A percentile compares a stretch with the other conserved stretches of the same genome.
phyloP scores from a whole-genome alignment of 2,329 filamentous ascomycete genomes.

The Moelleriella libera region DNA sequence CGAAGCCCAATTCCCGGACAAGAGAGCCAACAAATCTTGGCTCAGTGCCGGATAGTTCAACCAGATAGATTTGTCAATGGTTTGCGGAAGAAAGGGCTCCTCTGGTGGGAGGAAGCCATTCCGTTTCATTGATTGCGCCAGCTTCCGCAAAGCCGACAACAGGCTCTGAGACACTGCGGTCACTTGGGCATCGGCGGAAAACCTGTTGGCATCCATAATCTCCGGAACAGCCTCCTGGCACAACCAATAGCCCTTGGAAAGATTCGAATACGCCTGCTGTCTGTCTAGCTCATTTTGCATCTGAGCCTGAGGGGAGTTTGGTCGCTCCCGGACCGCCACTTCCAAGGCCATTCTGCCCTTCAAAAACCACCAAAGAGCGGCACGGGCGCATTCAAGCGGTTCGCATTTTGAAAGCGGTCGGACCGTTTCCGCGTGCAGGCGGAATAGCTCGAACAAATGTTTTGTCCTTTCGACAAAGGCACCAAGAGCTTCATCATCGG shows the following conservation, averaged over 20 bases:
- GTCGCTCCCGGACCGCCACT: slow-evolving; percentile 49
- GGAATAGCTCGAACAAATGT: slow-evolving; percentile 64
- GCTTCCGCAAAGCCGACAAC: slow-evolving; percentile 52
- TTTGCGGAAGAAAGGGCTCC: slow-evolving; percentile 56
- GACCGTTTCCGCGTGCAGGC: slow-evolving; percentile 60
- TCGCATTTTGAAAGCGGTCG: slow-evolving; percentile 50
- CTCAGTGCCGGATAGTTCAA: slow-evolving; percentile 61
- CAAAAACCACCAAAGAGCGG: slow-evolving; percentile 80
- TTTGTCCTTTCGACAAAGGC: slow-evolving; percentile 58
- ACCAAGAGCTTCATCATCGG: slow-evolving; percentile 51
- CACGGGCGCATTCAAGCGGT: slow-evolving; percentile 54
- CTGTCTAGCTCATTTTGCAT: slow-evolving; percentile 39
- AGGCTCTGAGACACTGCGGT: slow-evolving; percentile 41
- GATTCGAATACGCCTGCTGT: slow-evolving; percentile 71
- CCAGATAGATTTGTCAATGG: slow-evolving; percentile 73
- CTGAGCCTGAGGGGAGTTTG: slow-evolving; percentile 33
- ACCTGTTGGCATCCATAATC: slow-evolving; percentile 26
- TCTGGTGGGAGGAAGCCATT: slow-evolving; percentile 66
- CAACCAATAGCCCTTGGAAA: slow-evolving; percentile 83
- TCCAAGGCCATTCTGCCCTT: slow-evolving; percentile 68
- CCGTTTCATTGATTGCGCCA: slow-evolving; percentile 70
- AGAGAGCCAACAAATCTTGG: slow-evolving; percentile 54
- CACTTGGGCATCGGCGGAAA: slow-evolving; percentile 29
- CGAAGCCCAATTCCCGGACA: slow-evolving; percentile 47
- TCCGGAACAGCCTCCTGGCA: slow-evolving; percentile 38